phyloP scores from a whole-genome alignment of 1,139 yeast genomes.

The Lodderomyces beijingensis region DNA sequence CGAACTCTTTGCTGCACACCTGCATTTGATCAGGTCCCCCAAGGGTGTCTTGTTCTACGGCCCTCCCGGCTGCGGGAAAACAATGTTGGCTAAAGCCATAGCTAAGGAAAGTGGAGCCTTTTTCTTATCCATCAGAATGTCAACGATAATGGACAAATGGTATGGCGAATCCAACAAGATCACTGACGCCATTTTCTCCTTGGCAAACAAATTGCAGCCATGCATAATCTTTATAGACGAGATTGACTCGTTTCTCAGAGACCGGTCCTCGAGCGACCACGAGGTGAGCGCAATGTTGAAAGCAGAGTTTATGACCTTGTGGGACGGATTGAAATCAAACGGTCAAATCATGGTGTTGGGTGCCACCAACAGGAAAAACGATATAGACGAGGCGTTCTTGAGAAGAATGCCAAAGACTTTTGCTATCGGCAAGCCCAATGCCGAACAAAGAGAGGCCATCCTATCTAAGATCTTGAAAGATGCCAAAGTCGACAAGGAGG shows the following conservation, averaged over 20 bases:
- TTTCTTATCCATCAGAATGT: conserved; percentile 88
- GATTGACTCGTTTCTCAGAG: conserved; percentile 89
- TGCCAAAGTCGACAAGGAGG: conserved; percentile 51
- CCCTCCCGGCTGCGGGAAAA: conserved; percentile 98
- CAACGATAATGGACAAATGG: conserved; percentile 96
- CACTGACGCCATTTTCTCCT: conserved; percentile 87
- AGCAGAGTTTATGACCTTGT: conserved; percentile 95
- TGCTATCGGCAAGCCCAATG: conserved; percentile 70
- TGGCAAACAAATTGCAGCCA: conserved; percentile 88
- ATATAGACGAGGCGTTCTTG: conserved; percentile 87
- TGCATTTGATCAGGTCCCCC: conserved; percentile 76
- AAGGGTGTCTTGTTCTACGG: conserved; percentile 92
- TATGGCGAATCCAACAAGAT: conserved; percentile 95
- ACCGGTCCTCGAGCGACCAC: conserved; percentile 80
- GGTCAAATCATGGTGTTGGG: conserved; percentile 88
- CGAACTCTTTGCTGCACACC: conserved; percentile 57
- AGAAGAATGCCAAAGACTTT: conserved; percentile 92
- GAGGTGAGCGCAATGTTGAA: conserved; percentile 94
- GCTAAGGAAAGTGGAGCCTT: conserved; percentile 92
- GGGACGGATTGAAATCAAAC: conserved; percentile 85
- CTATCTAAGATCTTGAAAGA: conserved; percentile 62
- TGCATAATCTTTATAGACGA: conserved; percentile 95
- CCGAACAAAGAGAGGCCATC: conserved; percentile 66
- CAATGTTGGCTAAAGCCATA: conserved; percentile 94
- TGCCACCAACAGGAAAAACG: conserved; percentile 90